Base-by-base conservation (phyloP, 2,329 filamentous ascomycete genomes). In the Ceratocystis eucalypticola region DNA sequence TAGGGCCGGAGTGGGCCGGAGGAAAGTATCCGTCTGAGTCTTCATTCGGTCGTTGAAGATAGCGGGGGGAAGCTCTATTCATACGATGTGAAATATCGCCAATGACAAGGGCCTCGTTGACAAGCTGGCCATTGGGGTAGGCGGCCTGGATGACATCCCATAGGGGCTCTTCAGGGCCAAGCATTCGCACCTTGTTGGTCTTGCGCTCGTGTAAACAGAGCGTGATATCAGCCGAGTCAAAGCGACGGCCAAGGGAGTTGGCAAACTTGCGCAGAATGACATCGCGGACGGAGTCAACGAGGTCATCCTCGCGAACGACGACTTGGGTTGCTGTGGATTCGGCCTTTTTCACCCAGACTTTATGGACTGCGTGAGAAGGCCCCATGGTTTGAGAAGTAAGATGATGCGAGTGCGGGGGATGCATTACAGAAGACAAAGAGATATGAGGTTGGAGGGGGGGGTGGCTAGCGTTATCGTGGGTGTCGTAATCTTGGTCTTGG, bases 201-300 rank as follows among this genome's bases (percentile, higher is more conserved):
- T 45, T 48, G 66, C 91, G 83, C n/a, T 88, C 84, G 17, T 82
- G 74, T 70, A 97, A 88, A 69, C 88, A 86, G 69, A 97, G 80
- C 10, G 84, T 86, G 67, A 99, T 83, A 75, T 99, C 94, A 12
- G 94, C 94, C 10, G 94, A 83, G 77, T 99, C 94, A 75, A 92
- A 96, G 64, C 83, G 88, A 71, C 86, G 86, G 63, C 93, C 93
- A 30, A 99, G 80, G 15, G 91, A 95, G 76, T 99, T 97, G 71
- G 86, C 85, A 75, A 97, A 99, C 78, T 97, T 97, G 72, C 85
- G 86, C 71, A 97, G 79, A 67, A 97, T 94, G 80, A 91, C 85
- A 71, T 96, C 94, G 71, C 93, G 88, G 69, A 96, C 87, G 76
- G 96, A 93, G 75, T 99, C 94, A 67, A 97, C 92, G 71, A 97